Percentiles rank a stretch among this genome's conserved stretches.
phyloP scores from a whole-genome alignment of 2,329 filamentous ascomycete species.

The Epichloe scottii region DNA sequence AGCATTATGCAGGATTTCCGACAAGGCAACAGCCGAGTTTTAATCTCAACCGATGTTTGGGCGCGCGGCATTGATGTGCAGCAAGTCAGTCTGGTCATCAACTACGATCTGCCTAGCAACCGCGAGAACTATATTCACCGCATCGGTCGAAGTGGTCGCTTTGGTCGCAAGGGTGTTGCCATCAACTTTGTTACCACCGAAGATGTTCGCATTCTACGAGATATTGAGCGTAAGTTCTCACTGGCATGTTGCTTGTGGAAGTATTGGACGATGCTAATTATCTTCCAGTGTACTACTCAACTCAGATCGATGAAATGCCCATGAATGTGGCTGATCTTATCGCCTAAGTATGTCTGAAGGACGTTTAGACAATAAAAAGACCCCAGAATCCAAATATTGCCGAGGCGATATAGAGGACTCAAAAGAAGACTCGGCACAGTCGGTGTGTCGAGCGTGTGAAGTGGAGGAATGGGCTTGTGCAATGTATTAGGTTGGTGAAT shows the following conservation, averaged over 20 bases:
- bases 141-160: conserved; percentile 88
- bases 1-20: conserved; percentile 99
- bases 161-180: conserved; percentile 94
- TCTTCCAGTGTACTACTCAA: conserved; percentile 72
- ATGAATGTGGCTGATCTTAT: conserved; percentile 73
- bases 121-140: conserved; percentile 99
- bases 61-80: conserved; percentile 97
- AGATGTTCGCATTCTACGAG: conserved; percentile 90
- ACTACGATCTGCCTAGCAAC: conserved; percentile 96
- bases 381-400: background rate
- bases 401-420: background rate
- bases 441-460: background rate
- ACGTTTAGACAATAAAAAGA: background rate
- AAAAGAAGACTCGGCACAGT: background rate
- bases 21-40: conserved; percentile 86
- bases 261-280: conserved; percentile 20
- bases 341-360: conserved; percentile 24
- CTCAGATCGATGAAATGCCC: conserved; percentile 96
- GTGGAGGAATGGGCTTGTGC: conserved; percentile 10
- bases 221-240: conserved; percentile 72
- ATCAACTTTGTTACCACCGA: conserved; percentile 99
- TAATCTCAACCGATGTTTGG: conserved; percentile 97
- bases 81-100: conserved; percentile 96
- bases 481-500: conserved; percentile 8
- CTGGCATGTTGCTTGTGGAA: background rate